A percentile compares a stretch with the other conserved stretches of the same genome.
Conservation (phyloP, 352 stramenopile genomes). For the Phytophthora colocasiae region DNA sequence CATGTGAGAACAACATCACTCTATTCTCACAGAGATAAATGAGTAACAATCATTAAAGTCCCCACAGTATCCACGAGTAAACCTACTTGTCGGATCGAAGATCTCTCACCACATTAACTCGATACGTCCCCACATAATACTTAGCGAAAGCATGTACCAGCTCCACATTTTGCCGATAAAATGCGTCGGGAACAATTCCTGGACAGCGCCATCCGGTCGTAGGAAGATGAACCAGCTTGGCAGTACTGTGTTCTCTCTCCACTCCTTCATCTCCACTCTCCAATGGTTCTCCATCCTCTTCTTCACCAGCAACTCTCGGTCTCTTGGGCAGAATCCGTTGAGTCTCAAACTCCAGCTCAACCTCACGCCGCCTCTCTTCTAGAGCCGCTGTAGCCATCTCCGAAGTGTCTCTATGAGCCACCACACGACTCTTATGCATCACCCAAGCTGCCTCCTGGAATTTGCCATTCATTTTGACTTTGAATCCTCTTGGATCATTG, state of each 20-base stretch:
- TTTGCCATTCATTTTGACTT: conserved; percentile 76
- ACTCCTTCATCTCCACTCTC: conserved; percentile 3
- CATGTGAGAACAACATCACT: conserved; percentile 74
- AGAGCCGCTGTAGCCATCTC: conserved; percentile 14
- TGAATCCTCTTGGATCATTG: conserved; percentile 72
- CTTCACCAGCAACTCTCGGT: conserved; percentile 17
- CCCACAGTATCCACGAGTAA: not conserved
- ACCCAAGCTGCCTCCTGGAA: conserved; percentile 72
- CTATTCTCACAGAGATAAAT: conserved; percentile 28
- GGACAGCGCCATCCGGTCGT: conserved; percentile 67
- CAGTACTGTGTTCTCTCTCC: not conserved
- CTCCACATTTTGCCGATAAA: conserved; percentile 58
- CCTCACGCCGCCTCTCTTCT: conserved; percentile 20
- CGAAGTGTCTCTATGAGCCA: conserved; percentile 39
- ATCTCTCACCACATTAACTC: conserved; percentile 70
- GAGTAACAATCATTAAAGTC: not conserved
- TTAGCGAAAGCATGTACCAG: conserved; percentile 72
- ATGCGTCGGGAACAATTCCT: conserved; percentile 60
- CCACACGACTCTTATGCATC: conserved; percentile 73
- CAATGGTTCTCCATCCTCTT: conserved; percentile 4
- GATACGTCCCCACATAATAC: conserved; percentile 69
- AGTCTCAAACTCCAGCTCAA: conserved; percentile 18
- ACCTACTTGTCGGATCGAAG: conserved; percentile 68
- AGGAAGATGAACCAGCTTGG: conserved; percentile 47
- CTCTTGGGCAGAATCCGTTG: conserved; percentile 18